These are phyloP conservation scores for Zalerion maritima DNA, from an alignment of 495 filamentous ascomycete species.

Conservation along the genomic window DNA sequence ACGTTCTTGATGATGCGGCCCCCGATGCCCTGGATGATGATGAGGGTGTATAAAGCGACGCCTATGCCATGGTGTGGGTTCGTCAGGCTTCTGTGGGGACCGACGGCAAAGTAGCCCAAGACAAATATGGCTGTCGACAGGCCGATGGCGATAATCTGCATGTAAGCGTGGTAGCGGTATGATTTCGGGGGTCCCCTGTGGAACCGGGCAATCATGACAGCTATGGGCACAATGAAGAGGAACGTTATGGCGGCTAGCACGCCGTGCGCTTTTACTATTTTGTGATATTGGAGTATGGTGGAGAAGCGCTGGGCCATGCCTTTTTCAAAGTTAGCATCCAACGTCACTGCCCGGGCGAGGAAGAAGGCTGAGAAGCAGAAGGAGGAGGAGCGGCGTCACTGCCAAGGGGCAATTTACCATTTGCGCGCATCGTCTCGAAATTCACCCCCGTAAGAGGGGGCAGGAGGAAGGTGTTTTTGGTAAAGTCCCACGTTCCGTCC, in stretches of 20 bases:
- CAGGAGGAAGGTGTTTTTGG: conserved; percentile 72
- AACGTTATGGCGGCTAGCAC: conserved; percentile 80
- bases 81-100: conserved; percentile 58
- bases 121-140: conserved; percentile 60
- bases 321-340: conserved; percentile 20
- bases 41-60: conserved; percentile 70
- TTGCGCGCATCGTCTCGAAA: conserved; percentile 89
- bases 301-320: conserved; percentile 88
- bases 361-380: neutral
- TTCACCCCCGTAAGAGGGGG: conserved; percentile 79
- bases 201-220: conserved; percentile 68
- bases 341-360: neutral
- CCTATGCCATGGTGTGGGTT: conserved; percentile 96
- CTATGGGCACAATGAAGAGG: conserved; percentile 63
- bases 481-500: conserved; percentile 82
- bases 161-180: conserved; percentile 69
- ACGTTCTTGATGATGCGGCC: conserved; percentile 58
- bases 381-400: neutral
- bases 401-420: conserved; percentile 44
- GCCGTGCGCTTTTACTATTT: conserved; percentile 68
- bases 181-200: conserved; percentile 50
- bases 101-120: conserved; percentile 68
- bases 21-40: conserved; percentile 66
- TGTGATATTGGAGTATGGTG: conserved; percentile 59
- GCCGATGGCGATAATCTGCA: conserved; percentile 64